Conservation (phyloP, 768 basidiomycete species). For the Phanerodontia chrysosporium region DNA sequence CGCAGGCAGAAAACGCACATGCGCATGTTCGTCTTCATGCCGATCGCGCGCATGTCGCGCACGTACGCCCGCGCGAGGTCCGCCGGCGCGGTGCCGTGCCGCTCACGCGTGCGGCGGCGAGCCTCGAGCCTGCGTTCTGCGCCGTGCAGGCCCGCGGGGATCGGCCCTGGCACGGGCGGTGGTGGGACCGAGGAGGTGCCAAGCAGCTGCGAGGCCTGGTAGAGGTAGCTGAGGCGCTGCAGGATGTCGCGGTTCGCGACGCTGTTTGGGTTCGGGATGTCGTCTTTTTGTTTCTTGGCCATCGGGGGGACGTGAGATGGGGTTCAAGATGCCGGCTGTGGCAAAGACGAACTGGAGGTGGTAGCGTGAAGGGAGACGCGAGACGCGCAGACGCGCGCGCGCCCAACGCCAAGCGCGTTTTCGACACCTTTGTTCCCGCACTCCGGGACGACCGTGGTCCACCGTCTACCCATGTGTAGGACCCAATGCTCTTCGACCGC, state of each 20-base stretch:
- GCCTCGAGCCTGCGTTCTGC: neutral
- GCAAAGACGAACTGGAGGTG: neutral
- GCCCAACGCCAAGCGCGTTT: too few species aligned
- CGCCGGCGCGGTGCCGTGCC: slow-evolving; percentile 26
- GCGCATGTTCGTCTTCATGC: slow-evolving; percentile 71
- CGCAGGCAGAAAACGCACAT: slow-evolving; percentile 46
- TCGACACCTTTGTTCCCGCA: too few species aligned
- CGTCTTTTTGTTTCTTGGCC: slow-evolving; percentile 65
- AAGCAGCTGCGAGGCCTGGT: slow-evolving; percentile 72
- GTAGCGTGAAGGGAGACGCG: neutral
- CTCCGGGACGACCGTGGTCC: too few species aligned
- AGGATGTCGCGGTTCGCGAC: slow-evolving; percentile 70
- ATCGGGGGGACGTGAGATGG: slow-evolving; percentile 30
- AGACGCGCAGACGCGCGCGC: too few species aligned
- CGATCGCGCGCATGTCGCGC: slow-evolving; percentile 62
- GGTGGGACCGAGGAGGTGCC: neutral
- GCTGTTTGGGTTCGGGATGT: slow-evolving; percentile 51
- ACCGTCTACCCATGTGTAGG: too few species aligned
- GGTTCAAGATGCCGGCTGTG: neutral
- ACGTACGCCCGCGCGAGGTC: slow-evolving; percentile 67
- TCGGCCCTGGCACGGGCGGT: slow-evolving; percentile 27
- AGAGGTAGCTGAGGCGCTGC: slow-evolving; percentile 82
- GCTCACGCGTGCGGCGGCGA: slow-evolving; percentile 25
- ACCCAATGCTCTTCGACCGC: too few species aligned
- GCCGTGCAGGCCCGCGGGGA: neutral